A percentile compares a stretch with the other conserved stretches of the same genome.
Conservation (phyloP, 2,329 filamentous ascomycete species). For the Diaporthe longicolla region DNA sequence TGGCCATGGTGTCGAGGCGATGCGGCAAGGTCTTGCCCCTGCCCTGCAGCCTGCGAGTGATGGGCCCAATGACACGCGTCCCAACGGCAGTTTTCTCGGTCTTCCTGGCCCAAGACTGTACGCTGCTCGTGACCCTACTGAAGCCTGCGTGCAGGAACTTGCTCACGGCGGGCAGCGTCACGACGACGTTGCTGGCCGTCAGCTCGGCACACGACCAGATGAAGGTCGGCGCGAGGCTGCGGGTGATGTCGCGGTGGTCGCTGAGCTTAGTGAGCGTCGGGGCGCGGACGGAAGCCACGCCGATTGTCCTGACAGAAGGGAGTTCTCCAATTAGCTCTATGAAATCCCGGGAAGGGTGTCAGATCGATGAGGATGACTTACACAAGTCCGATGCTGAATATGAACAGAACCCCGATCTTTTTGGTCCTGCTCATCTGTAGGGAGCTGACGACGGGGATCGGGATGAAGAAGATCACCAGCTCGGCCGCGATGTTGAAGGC, state of each 20-base stretch:
- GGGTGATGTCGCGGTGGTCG: slow-evolving; percentile 23
- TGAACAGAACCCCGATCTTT: slow-evolving; percentile 6
- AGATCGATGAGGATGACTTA: neutral
- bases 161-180: slow-evolving; percentile 22
- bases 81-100: neutral
- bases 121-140: neutral
- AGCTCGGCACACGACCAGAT: slow-evolving; percentile 28
- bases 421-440: slow-evolving; percentile 18
- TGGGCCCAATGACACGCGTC: neutral
- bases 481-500: slow-evolving; percentile 28
- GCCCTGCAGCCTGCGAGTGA: neutral
- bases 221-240: slow-evolving; percentile 13
- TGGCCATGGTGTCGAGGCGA: slow-evolving; percentile 17
- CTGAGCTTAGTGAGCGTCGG: slow-evolving; percentile 1
- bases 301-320: neutral
- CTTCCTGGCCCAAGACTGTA: neutral
- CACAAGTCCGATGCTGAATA: slow-evolving; percentile 26
- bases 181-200: slow-evolving; percentile 23
- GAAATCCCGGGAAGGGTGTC: neutral
- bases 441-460: slow-evolving; percentile 14
- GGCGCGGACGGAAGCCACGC: slow-evolving; percentile 17
- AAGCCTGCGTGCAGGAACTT: slow-evolving; percentile 20
- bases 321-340: neutral
- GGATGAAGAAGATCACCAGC: slow-evolving; percentile 11
- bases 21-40: neutral